Percentiles rank a stretch among this genome's conserved stretches.
phyloP scores from a whole-genome alignment of 805 yeast genomes.

The Candida parachauliodes region DNA sequence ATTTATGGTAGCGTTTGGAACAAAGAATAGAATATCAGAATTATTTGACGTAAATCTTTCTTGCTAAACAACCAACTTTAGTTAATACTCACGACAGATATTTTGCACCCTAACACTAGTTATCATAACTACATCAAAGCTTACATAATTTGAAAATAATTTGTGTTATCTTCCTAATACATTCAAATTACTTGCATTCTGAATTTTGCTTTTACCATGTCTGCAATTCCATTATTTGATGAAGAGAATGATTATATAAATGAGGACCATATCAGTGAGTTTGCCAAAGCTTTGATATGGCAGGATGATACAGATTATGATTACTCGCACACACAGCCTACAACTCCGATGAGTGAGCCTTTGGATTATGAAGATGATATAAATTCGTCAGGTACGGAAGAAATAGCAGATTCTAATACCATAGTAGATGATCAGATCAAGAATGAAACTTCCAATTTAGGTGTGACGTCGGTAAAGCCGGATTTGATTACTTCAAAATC shows the following conservation, averaged over 20 bases:
- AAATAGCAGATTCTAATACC: not conserved
- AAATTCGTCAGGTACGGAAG: slow-evolving; percentile 2
- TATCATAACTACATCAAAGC: too few species aligned
- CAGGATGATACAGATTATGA: slow-evolving; percentile 26
- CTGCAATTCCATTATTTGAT: slow-evolving; percentile 8
- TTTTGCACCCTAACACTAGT: too few species aligned
- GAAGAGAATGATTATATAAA: slow-evolving; percentile 28
- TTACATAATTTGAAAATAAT: too few species aligned
- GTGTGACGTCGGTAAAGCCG: slow-evolving; percentile 8
- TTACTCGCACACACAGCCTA: slow-evolving; percentile 1
- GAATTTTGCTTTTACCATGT: not conserved
- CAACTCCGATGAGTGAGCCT: slow-evolving; percentile 1
- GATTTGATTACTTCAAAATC: slow-evolving; percentile 23
- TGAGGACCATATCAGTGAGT: slow-evolving; percentile 34
- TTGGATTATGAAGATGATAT: not conserved
- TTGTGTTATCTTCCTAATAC: not conserved
- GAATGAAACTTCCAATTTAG: slow-evolving; percentile 1
- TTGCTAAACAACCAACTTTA: too few species aligned
- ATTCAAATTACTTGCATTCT: not conserved
- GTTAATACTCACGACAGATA: too few species aligned
- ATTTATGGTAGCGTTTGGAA: not conserved
- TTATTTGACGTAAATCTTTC: slow-evolving; percentile 1
- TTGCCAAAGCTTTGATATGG: slow-evolving; percentile 39
- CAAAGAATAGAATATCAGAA: not conserved
- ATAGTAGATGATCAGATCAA: not conserved